These are phyloP conservation scores for Colletotrichum sp. DNA, from an alignment of 2,329 filamentous ascomycete genomes.

Conservation along the genomic window DNA sequence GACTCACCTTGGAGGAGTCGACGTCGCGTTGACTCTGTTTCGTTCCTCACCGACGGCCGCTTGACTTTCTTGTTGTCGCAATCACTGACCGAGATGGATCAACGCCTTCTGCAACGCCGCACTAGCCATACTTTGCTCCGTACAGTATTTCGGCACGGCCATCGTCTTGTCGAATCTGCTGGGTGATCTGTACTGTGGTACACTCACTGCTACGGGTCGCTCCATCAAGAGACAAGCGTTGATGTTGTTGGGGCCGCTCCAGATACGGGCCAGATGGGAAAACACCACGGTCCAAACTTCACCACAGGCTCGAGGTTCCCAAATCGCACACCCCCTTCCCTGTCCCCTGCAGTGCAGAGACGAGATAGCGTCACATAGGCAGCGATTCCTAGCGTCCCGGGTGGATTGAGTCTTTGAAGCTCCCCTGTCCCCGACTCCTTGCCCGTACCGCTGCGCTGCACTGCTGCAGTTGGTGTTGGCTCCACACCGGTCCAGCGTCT, in stretches of 20 bases:
- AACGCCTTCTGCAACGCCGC: background rate
- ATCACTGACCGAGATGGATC: background rate
- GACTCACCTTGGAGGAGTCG: background rate
- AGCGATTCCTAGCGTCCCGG: constrained; percentile 19
- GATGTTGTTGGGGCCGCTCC: background rate
- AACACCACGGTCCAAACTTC: background rate
- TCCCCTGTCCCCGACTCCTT: background rate
- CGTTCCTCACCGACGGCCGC: background rate
- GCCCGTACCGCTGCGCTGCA: background rate
- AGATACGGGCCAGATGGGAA: background rate
- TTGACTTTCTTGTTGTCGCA: background rate
- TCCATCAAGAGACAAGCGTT: background rate
- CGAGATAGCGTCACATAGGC: constrained; percentile 23
- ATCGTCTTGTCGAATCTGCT: background rate
- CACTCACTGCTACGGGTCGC: background rate
- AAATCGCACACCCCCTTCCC: constrained; percentile 14
- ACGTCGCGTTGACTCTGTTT: background rate
- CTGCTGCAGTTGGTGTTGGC: background rate
- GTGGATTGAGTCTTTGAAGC: background rate
- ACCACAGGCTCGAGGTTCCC: constrained; percentile 5
- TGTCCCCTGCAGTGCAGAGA: constrained; percentile 18
- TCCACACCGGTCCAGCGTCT: constrained; percentile 6
- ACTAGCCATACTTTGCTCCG: background rate
- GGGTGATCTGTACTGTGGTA: background rate
- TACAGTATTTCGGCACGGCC: constrained; percentile 11